Conservation (phyloP, 768 basidiomycete genomes). For the Boletus tylopilopsis region DNA sequence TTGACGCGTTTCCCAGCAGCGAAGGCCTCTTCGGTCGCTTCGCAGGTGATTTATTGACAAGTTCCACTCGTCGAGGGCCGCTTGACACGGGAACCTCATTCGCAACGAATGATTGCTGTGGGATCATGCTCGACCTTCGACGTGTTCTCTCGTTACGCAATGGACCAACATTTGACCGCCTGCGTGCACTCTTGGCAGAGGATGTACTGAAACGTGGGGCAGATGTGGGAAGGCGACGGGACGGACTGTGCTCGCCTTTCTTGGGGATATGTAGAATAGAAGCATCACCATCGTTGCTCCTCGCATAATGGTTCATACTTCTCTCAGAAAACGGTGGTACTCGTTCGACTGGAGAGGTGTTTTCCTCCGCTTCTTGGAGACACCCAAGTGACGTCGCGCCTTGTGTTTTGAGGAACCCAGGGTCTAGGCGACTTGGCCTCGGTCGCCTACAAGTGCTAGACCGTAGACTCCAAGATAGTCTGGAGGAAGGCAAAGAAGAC, state of each 20-base stretch:
- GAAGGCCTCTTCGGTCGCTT: slow-evolving; percentile 60
- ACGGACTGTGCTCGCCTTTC: slow-evolving; percentile 37
- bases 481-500: slow-evolving; percentile 36
- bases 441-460: slow-evolving; percentile 39
- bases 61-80: slow-evolving; percentile 41
- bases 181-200: slow-evolving; percentile 40
- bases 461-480: slow-evolving; percentile 14
- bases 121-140: slow-evolving; percentile 78
- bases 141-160: slow-evolving; percentile 67
- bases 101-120: slow-evolving; percentile 51
- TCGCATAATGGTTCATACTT: slow-evolving; percentile 50
- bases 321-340: slow-evolving; percentile 57
- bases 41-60: slow-evolving; percentile 47
- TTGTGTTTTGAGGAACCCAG: slow-evolving; percentile 58
- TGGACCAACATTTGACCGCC: slow-evolving; percentile 76
- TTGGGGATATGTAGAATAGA: slow-evolving; percentile 32
- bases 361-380: slow-evolving; percentile 72
- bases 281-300: slow-evolving; percentile 23
- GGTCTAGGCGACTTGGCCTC: slow-evolving; percentile 65
- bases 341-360: slow-evolving; percentile 32
- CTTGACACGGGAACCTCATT: slow-evolving; percentile 33
- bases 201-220: slow-evolving; percentile 37
- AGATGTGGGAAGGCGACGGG: slow-evolving; percentile 46
- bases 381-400: slow-evolving; percentile 52
- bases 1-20: slow-evolving; percentile 39